Evolutionary conservation across 306 rosid genomes (phyloP), one percentile per base, ranked within the genome.

Genomic region (Lathyrus sativus): DNA sequence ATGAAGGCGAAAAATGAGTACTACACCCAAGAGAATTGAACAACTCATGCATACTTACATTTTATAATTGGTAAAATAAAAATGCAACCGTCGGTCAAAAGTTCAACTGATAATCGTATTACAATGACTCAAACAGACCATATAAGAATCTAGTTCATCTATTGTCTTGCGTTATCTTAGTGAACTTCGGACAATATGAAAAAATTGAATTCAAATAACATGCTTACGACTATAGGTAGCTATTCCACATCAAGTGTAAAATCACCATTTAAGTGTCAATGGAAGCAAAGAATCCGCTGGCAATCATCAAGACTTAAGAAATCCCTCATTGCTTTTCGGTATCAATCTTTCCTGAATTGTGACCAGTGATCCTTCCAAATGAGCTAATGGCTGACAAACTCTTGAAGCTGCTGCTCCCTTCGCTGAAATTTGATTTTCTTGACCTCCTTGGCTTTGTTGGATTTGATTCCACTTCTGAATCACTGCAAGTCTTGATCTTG

Each of bases 351-450:
- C 86, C 96, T 3, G 91, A 81, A 67, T 79, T 82, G 55, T 83
- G 88, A 60, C 85, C 79, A 0, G 77, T 76, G 22, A 87, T 75
- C 79, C 71, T 91, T 46, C 96, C 82, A 9, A 91, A 84, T 3
- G 96, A 87, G 53, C 93, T 81, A 80, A 91, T 66, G 61, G 96
- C 78, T 0, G 95, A 85, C 80, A 89, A 79, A 60, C 91, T 77
- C 86, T 91, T 89, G 78, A 91, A 87, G 81, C 97, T 91, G 78
- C 91, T 89, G 78, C 97, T 91, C 35, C 96, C 97, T 74, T 91
- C 96, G 26, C 91, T 82, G 78, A 80, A 80, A 71, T 91, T 91
- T 4, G 96, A 89, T 87, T 74, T 91, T 61, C 92, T 83, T 37
- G 87, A 87, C 68, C 78, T 84, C 78, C 91, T 87, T 45, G 87